Conservation (phyloP, 177 flowering plant species). For the Vitis hybrid region DNA sequence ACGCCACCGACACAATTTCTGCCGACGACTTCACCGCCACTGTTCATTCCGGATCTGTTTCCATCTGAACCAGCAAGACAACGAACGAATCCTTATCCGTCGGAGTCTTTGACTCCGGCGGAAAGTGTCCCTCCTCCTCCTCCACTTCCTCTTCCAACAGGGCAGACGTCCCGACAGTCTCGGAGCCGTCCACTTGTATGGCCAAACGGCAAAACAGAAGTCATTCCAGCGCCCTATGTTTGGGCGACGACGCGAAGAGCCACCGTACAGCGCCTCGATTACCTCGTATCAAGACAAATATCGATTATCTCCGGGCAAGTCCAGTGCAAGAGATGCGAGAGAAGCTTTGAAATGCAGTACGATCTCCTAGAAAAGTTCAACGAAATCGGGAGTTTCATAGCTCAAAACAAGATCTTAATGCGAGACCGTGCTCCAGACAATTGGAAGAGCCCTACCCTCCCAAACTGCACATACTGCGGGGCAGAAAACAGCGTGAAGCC, state of each 20-base stretch:
- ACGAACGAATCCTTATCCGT: too few species aligned
- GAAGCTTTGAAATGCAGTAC: constrained; percentile 20
- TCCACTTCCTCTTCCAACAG: too few species aligned
- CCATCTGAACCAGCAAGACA: too few species aligned
- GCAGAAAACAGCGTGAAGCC: constrained; percentile 43
- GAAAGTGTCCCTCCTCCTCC: too few species aligned
- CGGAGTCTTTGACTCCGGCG: too few species aligned
- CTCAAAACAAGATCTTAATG: constrained; percentile 18
- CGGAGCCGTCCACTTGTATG: background rate
- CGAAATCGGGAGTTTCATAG: constrained; percentile 24
- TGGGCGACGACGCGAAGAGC: constrained; percentile 55
- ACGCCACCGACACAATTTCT: too few species aligned
- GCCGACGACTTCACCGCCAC: too few species aligned
- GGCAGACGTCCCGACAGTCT: too few species aligned
- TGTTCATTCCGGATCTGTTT: too few species aligned
- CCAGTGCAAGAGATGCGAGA: constrained; percentile 56
- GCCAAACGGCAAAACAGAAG: constrained; percentile 7
- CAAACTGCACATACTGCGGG: constrained; percentile 34
- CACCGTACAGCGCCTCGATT: constrained; percentile 17
- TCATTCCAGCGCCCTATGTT: constrained; percentile 27
- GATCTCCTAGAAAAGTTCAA: constrained; percentile 29
- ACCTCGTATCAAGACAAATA: constrained; percentile 20
- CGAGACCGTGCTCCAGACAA: constrained; percentile 44
- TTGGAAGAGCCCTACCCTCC: constrained; percentile 49
- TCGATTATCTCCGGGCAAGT: constrained; percentile 33